These are phyloP conservation scores for Calamus simplicifolius DNA, from an alignment of 176 grass and related monocot species.

Conservation along the genomic window DNA sequence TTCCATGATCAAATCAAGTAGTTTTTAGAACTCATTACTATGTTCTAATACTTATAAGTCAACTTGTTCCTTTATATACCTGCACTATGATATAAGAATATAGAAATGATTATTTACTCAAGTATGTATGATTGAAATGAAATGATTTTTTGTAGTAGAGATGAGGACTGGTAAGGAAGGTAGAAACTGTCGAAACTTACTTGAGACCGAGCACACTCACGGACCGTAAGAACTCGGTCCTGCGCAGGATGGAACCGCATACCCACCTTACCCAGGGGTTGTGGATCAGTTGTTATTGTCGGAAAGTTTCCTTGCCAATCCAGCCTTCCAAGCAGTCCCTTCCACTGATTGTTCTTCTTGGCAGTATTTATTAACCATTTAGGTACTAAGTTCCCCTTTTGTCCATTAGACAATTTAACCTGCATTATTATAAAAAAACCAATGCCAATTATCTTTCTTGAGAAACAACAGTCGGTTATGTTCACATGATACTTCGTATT, in stretches of 20 bases:
- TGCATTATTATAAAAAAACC: too few relatives aligned
- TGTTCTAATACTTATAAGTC: too few relatives aligned
- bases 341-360: constrained; percentile 98
- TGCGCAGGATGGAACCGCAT: constrained; percentile 89
- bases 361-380: constrained; percentile 95
- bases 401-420: constrained; percentile 89
- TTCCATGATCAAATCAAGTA: background rate
- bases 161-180: too few relatives aligned
- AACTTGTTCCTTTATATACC: too few relatives aligned
- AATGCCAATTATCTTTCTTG: too few relatives aligned
- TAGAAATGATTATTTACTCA: too few relatives aligned
- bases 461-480: too few relatives aligned
- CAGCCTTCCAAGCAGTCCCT: constrained; percentile 76
- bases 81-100: too few relatives aligned
- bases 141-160: too few relatives aligned
- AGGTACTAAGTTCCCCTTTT: constrained; percentile 77
- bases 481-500: too few relatives aligned
- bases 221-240: constrained; percentile 75
- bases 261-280: constrained; percentile 91
- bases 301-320: constrained; percentile 99
- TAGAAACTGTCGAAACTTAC: constrained; percentile 23
- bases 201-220: constrained; percentile 74
- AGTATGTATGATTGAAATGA: too few relatives aligned
- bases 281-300: constrained; percentile 81
- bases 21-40: too few relatives aligned